A percentile compares a stretch with the other conserved stretches of the same genome.
Conservation (phyloP, 495 filamentous ascomycete genomes). For the Aspergillus cristatus region DNA sequence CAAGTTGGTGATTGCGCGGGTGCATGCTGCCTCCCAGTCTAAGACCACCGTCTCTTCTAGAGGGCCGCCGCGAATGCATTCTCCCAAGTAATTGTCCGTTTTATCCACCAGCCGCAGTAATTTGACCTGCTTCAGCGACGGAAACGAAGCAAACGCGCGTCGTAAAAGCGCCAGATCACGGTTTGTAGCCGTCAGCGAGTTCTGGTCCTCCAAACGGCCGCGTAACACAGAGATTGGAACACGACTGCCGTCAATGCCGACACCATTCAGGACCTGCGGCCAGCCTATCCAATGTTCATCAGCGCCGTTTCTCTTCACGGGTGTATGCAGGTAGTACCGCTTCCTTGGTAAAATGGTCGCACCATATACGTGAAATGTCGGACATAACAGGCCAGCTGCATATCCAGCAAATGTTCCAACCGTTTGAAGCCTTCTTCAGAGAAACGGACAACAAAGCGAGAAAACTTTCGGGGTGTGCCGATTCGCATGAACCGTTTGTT, state of each 20-base stretch:
- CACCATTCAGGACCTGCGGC: slow-evolving; percentile 14
- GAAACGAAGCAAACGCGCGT: slow-evolving; percentile 48
- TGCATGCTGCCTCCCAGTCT: slow-evolving; percentile 56
- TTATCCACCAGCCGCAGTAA: slow-evolving; percentile 54
- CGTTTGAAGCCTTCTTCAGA: slow-evolving; percentile 47
- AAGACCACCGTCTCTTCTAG: slow-evolving; percentile 28
- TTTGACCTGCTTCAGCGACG: slow-evolving; percentile 54
- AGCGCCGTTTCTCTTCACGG: slow-evolving; percentile 8
- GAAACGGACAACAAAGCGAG: slow-evolving; percentile 52
- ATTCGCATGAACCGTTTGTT: slow-evolving; percentile 55
- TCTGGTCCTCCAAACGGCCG: slow-evolving; percentile 22
- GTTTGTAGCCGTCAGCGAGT: slow-evolving; percentile 14
- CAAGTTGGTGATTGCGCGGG: slow-evolving; percentile 50
- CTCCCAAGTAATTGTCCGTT: slow-evolving; percentile 43
- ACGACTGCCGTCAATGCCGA: slow-evolving; percentile 8
- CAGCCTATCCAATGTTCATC: slow-evolving; percentile 25
- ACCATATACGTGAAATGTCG: slow-evolving; percentile 65
- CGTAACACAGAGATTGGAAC: slow-evolving; percentile 20
- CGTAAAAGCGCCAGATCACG: slow-evolving; percentile 35
- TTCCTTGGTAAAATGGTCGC: slow-evolving; percentile 55
- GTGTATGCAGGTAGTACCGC: slow-evolving; percentile 30
- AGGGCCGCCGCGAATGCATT: slow-evolving; percentile 22
- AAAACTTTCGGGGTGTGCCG: slow-evolving; percentile 50
- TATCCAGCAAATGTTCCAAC: slow-evolving; percentile 39
- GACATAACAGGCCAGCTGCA: slow-evolving; percentile 52